Conservation (phyloP, 495 filamentous ascomycete species). For the Recurvomyces mirabilis region DNA sequence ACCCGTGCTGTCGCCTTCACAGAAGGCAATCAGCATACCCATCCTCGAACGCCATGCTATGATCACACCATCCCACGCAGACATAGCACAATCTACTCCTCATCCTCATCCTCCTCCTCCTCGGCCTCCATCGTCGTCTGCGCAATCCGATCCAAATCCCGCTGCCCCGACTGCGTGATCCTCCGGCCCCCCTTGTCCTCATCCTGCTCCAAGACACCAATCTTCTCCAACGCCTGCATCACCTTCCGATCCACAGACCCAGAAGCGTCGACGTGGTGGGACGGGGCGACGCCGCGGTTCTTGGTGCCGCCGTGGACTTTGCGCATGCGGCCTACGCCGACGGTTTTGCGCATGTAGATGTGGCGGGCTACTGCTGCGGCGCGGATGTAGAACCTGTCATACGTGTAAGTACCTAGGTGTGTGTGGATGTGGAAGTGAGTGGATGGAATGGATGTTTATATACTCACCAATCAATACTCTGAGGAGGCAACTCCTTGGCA, state of each 20-base stretch:
- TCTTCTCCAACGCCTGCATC: constrained; percentile 95
- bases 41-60: constrained; percentile 6
- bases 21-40: no score
- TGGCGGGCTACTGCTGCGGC: constrained; percentile 92
- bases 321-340: constrained; percentile 85
- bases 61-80: background rate
- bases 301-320: constrained; percentile 91
- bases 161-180: constrained; percentile 93
- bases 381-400: constrained; percentile 80
- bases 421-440: background rate
- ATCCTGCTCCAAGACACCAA: constrained; percentile 89
- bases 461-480: constrained; percentile 80
- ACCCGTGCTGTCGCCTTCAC: no score
- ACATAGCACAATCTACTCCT: background rate
- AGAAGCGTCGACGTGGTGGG: constrained; percentile 89
- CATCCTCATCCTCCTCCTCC: constrained; percentile 48
- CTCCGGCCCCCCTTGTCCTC: constrained; percentile 95
- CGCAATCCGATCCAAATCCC: constrained; percentile 93
- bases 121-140: constrained; percentile 62
- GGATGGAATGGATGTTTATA: no score
- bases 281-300: constrained; percentile 88
- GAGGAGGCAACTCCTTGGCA: constrained; percentile 92
- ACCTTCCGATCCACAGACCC: constrained; percentile 94
- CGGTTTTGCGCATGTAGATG: constrained; percentile 97
- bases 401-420: background rate